phyloP scores from a whole-genome alignment of 306 rosid genomes.

The Cyamopsis tetragonoloba region DNA sequence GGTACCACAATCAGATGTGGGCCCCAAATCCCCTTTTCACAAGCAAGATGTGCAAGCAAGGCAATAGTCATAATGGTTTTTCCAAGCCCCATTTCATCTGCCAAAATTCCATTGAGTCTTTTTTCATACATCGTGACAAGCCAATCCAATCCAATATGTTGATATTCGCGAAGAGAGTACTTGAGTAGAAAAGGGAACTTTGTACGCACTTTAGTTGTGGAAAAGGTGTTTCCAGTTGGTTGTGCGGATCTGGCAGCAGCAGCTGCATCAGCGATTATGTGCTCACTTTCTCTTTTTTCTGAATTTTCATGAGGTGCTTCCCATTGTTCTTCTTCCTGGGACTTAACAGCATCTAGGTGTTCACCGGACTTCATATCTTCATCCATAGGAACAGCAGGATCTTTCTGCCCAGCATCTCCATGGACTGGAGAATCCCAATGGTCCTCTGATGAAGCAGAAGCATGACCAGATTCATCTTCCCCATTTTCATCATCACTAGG shows the following conservation, averaged over 20 bases:
- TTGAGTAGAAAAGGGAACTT: constrained; percentile 90
- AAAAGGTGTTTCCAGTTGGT: constrained; percentile 98
- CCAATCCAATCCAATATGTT: constrained; percentile 99
- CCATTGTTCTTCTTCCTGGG: constrained; percentile 49
- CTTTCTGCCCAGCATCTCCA: constrained; percentile 44
- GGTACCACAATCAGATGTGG: constrained; percentile 99
- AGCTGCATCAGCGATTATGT: constrained; percentile 90
- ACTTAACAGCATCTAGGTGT: constrained; percentile 30
- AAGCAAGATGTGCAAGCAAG: constrained; percentile 93
- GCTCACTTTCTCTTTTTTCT: constrained; percentile 70
- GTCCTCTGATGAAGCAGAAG: constrained; percentile 62
- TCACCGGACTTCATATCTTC: constrained; percentile 51
- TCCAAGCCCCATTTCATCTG: constrained; percentile 98
- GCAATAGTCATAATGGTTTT: constrained; percentile 98
- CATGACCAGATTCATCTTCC: constrained; percentile 58
- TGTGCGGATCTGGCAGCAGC: constrained; percentile 99
- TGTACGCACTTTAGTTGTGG: constrained; percentile 95
- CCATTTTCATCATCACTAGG: constrained; percentile 37
- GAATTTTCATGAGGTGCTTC: constrained; percentile 33
- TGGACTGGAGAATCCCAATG: constrained; percentile 45
- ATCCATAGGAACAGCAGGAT: constrained; percentile 37
- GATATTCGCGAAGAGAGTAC: constrained; percentile 93
- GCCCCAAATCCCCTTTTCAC: constrained; percentile 99
- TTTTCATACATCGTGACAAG: constrained; percentile 98
- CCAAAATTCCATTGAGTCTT: constrained; percentile 92